Base-by-base conservation (phyloP, 2,329 filamentous ascomycete species). In the Fusarium nodosum region DNA sequence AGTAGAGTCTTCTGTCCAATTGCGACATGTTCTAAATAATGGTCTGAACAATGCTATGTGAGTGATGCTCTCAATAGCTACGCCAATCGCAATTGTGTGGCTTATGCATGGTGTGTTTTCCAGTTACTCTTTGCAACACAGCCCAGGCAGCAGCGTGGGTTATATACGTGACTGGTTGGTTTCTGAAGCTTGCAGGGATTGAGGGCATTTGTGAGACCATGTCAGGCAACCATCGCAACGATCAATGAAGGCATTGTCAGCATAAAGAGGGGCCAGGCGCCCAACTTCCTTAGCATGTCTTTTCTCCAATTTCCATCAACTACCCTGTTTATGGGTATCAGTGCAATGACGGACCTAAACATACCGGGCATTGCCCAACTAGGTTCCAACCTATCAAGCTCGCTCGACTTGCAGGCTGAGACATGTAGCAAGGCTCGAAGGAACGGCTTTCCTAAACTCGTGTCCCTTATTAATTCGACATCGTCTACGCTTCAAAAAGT, bases 111-210 rank as follows among this genome's bases (percentile, higher is more conserved):
- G 6, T 33, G 33, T 54, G 51, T 10, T 57, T 28, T 22, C 26
- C 31, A 31, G 13, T 22, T 8, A 38, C 13, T 13, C 11, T 31
- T 13, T 64, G 42, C 22, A 26, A 24, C 18, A n/a, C 4, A 50
- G 24, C 7, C 38, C 13, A 64, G 60, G 60, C 59, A 64, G 60
- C 56, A 58, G 8, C 20, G n/a, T 28, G 22, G 12, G 11, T 12
- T 11, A 22, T 3, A 24, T 1, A 7, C 11, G 7, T 50, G 60
- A 64, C 26, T 57, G 60, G 60, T 8, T 12, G 28, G 9, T 11
- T 12, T 16, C 13, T 16, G 26, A 15, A 44, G 28, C 28, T 15
- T 39, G 54, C 28, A 64, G 34, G 9, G 5, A 33, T 8, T 22
- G 33, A 44, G 44, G 44, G 59, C 16, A 41, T 22, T 18, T 30